These are phyloP conservation scores for Trichomonascaceae sp. DNA, from an alignment of 1,139 yeast species.

Conservation along the genomic window DNA sequence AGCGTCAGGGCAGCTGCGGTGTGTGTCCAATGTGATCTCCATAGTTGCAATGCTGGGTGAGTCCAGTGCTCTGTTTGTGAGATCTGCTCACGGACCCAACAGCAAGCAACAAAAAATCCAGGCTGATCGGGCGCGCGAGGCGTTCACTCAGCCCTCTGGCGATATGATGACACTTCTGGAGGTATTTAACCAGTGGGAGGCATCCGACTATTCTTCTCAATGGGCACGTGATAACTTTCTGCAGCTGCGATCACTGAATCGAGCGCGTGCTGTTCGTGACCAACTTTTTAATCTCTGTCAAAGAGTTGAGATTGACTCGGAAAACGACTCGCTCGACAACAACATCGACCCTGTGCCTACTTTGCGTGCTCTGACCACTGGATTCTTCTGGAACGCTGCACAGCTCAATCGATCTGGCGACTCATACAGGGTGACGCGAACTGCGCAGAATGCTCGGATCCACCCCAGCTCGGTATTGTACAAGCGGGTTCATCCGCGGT, in stretches of 20 bases:
- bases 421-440: constrained; percentile 47
- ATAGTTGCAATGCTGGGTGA: constrained; percentile 80
- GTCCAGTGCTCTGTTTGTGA: constrained; percentile 51
- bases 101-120: constrained; percentile 53
- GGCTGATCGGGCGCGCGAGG: constrained; percentile 50
- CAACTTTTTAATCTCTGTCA: constrained; percentile 56
- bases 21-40: constrained; percentile 52
- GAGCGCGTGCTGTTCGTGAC: constrained; percentile 61
- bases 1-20: constrained; percentile 45
- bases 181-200: constrained; percentile 67
- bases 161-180: constrained; percentile 71
- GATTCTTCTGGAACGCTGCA: constrained; percentile 75
- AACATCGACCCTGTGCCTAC: not conserved
- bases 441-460: constrained; percentile 52
- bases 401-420: constrained; percentile 61
- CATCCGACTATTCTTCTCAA: constrained; percentile 50
- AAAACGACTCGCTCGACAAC: constrained; percentile 19
- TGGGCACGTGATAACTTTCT: constrained; percentile 87
- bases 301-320: constrained; percentile 37
- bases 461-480: constrained; percentile 73
- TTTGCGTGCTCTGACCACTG: constrained; percentile 62
- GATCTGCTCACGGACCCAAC: too few relatives aligned
- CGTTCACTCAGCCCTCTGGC: constrained; percentile 46
- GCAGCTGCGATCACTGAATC: constrained; percentile 56
- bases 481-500: constrained; percentile 43